Evolutionary conservation across 495 filamentous ascomycete genomes (phyloP), one percentile per base, ranked within the genome.

Genomic region (Hypoxylon cercidicola): DNA sequence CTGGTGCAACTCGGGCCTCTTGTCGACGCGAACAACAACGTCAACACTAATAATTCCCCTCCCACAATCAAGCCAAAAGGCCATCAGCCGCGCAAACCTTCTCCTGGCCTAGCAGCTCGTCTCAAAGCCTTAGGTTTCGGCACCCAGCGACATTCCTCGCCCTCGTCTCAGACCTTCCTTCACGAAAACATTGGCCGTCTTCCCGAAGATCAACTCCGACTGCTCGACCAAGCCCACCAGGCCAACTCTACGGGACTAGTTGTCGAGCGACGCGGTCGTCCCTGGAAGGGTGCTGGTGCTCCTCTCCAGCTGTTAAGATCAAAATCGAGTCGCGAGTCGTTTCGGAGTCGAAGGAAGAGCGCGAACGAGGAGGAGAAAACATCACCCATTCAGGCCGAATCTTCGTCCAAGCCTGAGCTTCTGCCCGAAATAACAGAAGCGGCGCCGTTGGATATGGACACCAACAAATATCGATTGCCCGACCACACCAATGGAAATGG

Each of bases 21-120:
- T 54, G 21, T 46, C 40, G 53, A 67, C 34, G 16, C 0, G 54
- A 53, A 21, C 43, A 56, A 51, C 21, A 59, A 50, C 58, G 60
- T 58, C 48, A 60, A 55, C 39, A 59, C 23, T 50, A 60, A 35
- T 15, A 40, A 15, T 16, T 1, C 10, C 49, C 48, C 52, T 25
- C 35, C 60, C 15, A 44, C 66, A 19, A 50, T 55, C 43, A 65
- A 70, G 39, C 18, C 60, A 13, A 67, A 65, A 19, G 34, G 57
- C 40, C 72, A 70, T 58, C 73, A 77, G 57, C 72, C 78, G 39
- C 81, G 86, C 59, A 86, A 86, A 70, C 84, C 85, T 2, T 91
- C 89, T 23, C 89, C 90, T 40, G 90, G 89, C 19, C 81, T 93
- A 18, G 89, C 90, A 62, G 90, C 89, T 48, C 88, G 90, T 74